These are phyloP conservation scores for Boletus sensibilis DNA, from an alignment of 768 basidiomycete genomes.

Conservation along the genomic window DNA sequence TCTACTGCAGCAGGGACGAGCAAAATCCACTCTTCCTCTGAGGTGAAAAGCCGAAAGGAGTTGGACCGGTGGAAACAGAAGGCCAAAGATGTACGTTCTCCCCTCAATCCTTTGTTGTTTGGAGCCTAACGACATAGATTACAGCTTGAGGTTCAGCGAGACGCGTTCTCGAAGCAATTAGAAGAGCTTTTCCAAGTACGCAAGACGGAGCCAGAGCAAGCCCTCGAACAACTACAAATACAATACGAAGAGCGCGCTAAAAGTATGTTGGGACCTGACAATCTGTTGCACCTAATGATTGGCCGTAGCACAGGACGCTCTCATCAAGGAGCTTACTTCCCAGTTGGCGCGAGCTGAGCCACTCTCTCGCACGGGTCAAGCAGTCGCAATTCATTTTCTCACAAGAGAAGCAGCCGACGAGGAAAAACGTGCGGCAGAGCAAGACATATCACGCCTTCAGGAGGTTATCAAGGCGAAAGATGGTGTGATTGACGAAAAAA, in stretches of 20 bases:
- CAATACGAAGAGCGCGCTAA: conserved; percentile 52
- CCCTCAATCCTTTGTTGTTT: not conserved
- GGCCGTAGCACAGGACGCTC: conserved; percentile 53
- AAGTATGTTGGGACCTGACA: conserved; percentile 38
- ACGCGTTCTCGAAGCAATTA: conserved; percentile 50
- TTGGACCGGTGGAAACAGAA: conserved; percentile 34
- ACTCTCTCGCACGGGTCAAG: conserved; percentile 48
- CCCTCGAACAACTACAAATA: conserved; percentile 45
- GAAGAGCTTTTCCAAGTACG: conserved; percentile 59
- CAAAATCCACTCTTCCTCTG: conserved; percentile 13
- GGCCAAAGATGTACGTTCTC: conserved; percentile 22
- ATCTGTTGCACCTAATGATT: conserved; percentile 3
- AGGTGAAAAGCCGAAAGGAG: conserved; percentile 20
- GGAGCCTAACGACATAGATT: not conserved
- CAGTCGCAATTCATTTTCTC: conserved; percentile 59
- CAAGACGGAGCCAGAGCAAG: conserved; percentile 63
- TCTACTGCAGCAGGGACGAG: conserved; percentile 8
- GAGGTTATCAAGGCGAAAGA: conserved; percentile 45
- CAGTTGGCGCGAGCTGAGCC: conserved; percentile 57
- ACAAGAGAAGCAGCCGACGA: conserved; percentile 73
- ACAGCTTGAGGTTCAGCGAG: conserved; percentile 41
- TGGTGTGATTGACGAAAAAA: conserved; percentile 40
- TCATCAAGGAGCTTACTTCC: conserved; percentile 46
- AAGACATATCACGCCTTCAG: conserved; percentile 47
- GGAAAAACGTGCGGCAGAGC: conserved; percentile 54